These are phyloP conservation scores for Mimosa pudica DNA, from an alignment of 306 rosid genomes.

Conservation along the genomic window DNA sequence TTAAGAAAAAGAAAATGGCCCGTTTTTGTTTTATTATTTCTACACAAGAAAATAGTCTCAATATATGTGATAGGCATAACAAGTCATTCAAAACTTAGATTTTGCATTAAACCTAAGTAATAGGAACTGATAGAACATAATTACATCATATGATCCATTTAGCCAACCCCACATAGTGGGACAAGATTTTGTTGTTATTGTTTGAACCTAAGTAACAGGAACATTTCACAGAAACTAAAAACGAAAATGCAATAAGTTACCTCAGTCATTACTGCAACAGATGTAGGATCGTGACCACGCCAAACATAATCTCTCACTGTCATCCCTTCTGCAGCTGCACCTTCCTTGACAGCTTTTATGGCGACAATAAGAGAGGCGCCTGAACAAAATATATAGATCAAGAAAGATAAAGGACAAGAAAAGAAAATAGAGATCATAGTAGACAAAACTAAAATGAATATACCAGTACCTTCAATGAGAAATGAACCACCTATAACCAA, in stretches of 20 bases:
- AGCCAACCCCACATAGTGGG: no score
- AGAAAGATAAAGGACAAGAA: constrained; percentile 10
- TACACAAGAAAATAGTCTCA: constrained; percentile 3
- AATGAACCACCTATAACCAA: constrained; percentile 91
- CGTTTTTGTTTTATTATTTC: constrained; percentile 23
- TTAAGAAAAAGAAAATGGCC: constrained; percentile 18
- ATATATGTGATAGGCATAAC: not conserved
- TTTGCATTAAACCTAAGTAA: not conserved
- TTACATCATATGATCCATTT: no score
- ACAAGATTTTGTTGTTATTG: not conserved
- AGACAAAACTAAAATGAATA: constrained; percentile 30
- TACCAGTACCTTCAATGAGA: constrained; percentile 77
- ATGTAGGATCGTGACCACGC: constrained; percentile 99
- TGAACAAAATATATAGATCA: constrained; percentile 37
- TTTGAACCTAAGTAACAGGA: constrained; percentile 1
- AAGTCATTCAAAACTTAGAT: constrained; percentile 14
- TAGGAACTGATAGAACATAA: no score
- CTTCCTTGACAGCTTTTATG: constrained; percentile 96
- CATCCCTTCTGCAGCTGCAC: constrained; percentile 97
- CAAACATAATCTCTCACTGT: constrained; percentile 83
- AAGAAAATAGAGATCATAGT: constrained; percentile 24
- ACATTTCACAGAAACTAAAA: constrained; percentile 25
- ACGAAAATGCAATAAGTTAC: constrained; percentile 42
- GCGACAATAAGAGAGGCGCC: constrained; percentile 99
- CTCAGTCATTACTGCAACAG: constrained; percentile 99